phyloP scores from a whole-genome alignment of 2,329 filamentous ascomycete species.

The Fusarium penzigii region DNA sequence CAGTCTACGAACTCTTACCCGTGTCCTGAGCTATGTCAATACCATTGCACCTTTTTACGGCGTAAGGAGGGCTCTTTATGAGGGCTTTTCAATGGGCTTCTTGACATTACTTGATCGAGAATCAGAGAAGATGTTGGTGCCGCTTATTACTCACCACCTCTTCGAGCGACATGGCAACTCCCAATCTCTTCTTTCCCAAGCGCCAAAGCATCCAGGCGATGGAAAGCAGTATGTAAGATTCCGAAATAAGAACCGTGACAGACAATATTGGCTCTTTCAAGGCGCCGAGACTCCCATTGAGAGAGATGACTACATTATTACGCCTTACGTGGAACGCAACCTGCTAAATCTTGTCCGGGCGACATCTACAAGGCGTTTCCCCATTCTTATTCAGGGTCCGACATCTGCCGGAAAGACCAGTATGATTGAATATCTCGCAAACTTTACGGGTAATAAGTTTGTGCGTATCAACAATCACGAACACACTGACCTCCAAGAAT shows the following conservation, averaged over 20 bases:
- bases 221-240: constrained; percentile 80
- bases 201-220: constrained; percentile 75
- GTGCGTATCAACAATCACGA: constrained; percentile 99
- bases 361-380: constrained; percentile 87
- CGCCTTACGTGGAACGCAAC: constrained; percentile 91
- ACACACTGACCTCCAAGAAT: constrained; percentile 97
- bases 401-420: constrained; percentile 98
- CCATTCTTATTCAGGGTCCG: constrained; percentile 92
- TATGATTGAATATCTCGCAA: constrained; percentile 99
- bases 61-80: constrained; percentile 80
- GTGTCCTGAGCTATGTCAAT: constrained; percentile 84
- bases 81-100: constrained; percentile 98
- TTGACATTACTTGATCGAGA: constrained; percentile 81
- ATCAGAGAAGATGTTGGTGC: constrained; percentile 77
- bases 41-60: constrained; percentile 84
- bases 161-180: constrained; percentile 68
- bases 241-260: constrained; percentile 60
- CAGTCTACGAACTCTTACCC: constrained; percentile 89
- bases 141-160: constrained; percentile 78
- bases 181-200: constrained; percentile 73
- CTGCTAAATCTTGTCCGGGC: constrained; percentile 92
- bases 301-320: constrained; percentile 92
- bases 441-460: constrained; percentile 93
- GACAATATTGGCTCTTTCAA: constrained; percentile 88
- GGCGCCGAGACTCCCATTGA: constrained; percentile 66